Evolutionary conservation across 2,329 filamentous ascomycete species (phyloP).

Genomic region (Colletotrichum scovillei): DNA sequence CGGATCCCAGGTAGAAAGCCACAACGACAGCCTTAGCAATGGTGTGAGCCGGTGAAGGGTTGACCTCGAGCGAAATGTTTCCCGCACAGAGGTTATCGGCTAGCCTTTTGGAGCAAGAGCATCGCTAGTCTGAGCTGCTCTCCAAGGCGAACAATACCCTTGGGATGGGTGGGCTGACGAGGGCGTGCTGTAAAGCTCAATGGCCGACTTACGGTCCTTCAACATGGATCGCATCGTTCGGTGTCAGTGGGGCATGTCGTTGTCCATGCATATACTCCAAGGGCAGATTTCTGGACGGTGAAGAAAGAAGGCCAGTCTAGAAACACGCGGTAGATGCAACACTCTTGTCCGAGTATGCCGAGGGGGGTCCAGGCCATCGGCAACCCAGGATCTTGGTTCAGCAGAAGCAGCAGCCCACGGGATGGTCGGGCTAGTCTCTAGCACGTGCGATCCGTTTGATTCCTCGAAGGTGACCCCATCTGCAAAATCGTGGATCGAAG

Average conservation of each 20-base stretch:
- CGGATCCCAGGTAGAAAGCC: neutral
- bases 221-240: slow-evolving; percentile 10
- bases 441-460: neutral
- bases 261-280: neutral
- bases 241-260: neutral
- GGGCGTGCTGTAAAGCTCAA: neutral
- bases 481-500: neutral
- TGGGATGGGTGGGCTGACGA: neutral
- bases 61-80: neutral
- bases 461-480: neutral
- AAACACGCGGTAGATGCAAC: neutral
- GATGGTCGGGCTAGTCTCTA: neutral
- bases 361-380: neutral
- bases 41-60: neutral
- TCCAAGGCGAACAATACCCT: neutral
- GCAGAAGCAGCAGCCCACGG: neutral
- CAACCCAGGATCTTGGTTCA: neutral
- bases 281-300: neutral
- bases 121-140: neutral
- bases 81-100: neutral
- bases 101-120: slow-evolving; percentile 10
- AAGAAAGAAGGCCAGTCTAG: neutral
- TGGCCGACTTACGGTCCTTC: slow-evolving; percentile 7
- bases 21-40: neutral
- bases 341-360: neutral